Evolutionary conservation across 371 early-diverging fungal species (phyloP), one percentile per base, ranked within the genome.

Genomic region (Syncephalastrum monosporum): DNA sequence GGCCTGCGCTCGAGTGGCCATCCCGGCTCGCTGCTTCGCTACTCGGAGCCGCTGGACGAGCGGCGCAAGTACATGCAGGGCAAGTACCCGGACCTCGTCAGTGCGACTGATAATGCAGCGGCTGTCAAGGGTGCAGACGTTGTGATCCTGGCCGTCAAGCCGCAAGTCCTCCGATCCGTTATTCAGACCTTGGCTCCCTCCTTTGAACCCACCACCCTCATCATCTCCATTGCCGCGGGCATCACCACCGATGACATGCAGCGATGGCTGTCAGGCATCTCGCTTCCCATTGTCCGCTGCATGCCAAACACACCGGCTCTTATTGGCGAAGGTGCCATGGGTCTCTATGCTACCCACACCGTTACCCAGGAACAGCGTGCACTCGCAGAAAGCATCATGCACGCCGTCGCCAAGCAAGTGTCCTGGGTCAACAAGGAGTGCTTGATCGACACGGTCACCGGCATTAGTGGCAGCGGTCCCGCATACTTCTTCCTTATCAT

Each of bases 231-330:
- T 57, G 94, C 91, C 10, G 97, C 95, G 3, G 97, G 97, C 17
- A 90, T 96, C 54, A 77, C 86, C 5, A 79, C 87, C n/a, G 64
- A 63, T 10, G 91, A 91, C 56, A 82, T 95, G 56, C 56, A 72
- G 41, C 79, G 82, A 17, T 95, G 94, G 94, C 68, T 92, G 54
- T 69, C 72, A 21, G 70, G 57, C 24, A 19, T 55, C 44, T 51
- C 68, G 1, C 81, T 81, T 16, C 67, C 86, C 8, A 75, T 96
- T 29, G 93, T 95, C 25, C 72, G 95, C 24, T 87, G 88, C 59
- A 96, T 96, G 97, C 95, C 97, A 60, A 96, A 96, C 71, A 96
- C 97, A 33, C 97, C 97, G 21, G 88, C 93, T 13, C 67, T 95
- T 42, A 87, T 93, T 3, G 77, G 82, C 27, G 90, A 93, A 72